Evolutionary conservation across 108 stramenopile species (phyloP), one percentile per base, ranked within the genome.

Genomic region (Cyclotella sp.): DNA sequence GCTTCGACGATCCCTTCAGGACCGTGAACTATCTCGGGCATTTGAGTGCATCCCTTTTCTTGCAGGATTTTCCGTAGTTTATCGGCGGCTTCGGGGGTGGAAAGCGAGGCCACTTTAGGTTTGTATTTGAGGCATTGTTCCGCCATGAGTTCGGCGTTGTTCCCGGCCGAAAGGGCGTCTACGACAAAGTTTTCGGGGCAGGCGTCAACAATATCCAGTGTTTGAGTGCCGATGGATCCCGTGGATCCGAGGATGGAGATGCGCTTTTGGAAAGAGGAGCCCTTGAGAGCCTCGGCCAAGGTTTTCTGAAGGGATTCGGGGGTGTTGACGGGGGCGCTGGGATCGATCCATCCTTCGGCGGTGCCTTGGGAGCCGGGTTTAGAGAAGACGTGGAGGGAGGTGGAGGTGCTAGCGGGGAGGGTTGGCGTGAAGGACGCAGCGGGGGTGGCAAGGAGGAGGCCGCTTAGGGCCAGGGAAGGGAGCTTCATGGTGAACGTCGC

Each of bases 181-280:
- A 97, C 95, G 42, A 84, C 89, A 77, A 98, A 98, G 78, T 95
- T 91, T 34, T 97, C 93, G 19, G 97, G 96, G 70, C 93, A 94
- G 26, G 95, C 98, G 72, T 91, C 87, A 46, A 95, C 95, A 61
- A 98, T 97, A 24, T 98, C 97, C 27, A 98, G 87, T 0, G 98
- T 98, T 78, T 98, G 98, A 18, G 98, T 98, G 45, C 98, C 98
- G 63, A 98, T 98, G 51, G 88, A 89, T 29, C 98, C 98, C 22
- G 97, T 97, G 34, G 92, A 93, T 13, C 97, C 97, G 65, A 97
- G 82, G 43, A 97, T 75, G 43, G 92, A 89, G 30, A 97, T 84
- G 27, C 90, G 87, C 67, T 97, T 97, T 68, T 92, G 79, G 69
- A 94, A 96, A 19, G 75, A 83, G 57, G 90, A 51, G n/a, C 92